Conservation (phyloP, 164 flowering plant species). For the Hamamelis virginiana region DNA sequence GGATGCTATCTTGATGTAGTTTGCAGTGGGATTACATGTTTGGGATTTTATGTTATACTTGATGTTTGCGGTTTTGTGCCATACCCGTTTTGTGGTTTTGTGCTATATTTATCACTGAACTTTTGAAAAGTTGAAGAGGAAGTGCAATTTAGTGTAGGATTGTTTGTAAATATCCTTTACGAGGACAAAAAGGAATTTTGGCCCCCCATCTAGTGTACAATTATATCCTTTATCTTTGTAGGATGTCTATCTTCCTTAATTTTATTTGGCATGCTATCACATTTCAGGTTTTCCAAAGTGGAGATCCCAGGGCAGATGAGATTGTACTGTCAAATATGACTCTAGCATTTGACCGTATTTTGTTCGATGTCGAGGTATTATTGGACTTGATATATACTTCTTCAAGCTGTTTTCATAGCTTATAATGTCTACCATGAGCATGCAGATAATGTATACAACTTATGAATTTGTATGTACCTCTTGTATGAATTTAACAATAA, state of each 20-base stretch:
- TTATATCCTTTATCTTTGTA: not conserved
- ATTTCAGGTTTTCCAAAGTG: constrained; percentile 77
- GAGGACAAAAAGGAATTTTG: not conserved
- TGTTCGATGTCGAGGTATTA: constrained; percentile 74
- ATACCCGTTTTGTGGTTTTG: too few relatives aligned
- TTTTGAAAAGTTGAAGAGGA: too few relatives aligned
- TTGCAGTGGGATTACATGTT: too few relatives aligned
- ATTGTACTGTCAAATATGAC: constrained; percentile 71
- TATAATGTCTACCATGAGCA: not conserved
- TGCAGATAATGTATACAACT: not conserved
- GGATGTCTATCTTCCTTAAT: not conserved
- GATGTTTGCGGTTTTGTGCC: too few relatives aligned
- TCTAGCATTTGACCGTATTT: constrained; percentile 66
- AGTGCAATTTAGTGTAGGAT: not conserved
- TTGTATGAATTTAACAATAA: constrained; percentile 9
- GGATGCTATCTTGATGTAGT: too few relatives aligned
- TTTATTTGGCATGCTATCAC: not conserved
- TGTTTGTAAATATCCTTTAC: constrained; percentile 4
- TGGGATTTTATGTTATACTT: too few relatives aligned
- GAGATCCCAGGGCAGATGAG: constrained; percentile 61
- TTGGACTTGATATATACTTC: not conserved
- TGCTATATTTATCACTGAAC: too few relatives aligned
- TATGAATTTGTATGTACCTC: constrained; percentile 8
- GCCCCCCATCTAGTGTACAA: not conserved
- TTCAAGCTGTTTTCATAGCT: not conserved